Percentiles rank a stretch among this genome's conserved stretches.
These are phyloP conservation scores for Incumbomyces delicatus DNA, from an alignment of 2,329 filamentous ascomycete species.

Conservation along the genomic window DNA sequence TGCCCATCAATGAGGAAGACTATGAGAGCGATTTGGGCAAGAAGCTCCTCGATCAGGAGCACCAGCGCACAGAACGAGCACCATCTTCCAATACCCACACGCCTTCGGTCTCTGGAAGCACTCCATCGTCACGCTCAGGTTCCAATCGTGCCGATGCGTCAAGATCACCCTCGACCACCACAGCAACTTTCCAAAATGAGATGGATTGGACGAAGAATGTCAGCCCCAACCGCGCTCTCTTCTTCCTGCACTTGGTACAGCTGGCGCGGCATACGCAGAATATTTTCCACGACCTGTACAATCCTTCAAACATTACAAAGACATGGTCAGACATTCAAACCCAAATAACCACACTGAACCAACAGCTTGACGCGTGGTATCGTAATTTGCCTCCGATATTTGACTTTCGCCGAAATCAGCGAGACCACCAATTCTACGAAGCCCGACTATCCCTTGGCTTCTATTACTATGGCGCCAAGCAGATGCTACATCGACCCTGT, in stretches of 20 bases:
- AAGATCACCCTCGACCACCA: slow-evolving; percentile 16
- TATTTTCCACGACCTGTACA: slow-evolving; percentile 30
- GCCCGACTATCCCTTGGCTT: slow-evolving; percentile 33
- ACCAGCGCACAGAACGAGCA: slow-evolving; percentile 24
- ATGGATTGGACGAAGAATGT: slow-evolving; percentile 23
- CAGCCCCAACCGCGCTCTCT: slow-evolving; percentile 29
- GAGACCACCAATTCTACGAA: slow-evolving; percentile 24
- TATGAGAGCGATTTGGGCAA: slow-evolving; percentile 26
- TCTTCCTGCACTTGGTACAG: slow-evolving; percentile 32
- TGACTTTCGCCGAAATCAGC: slow-evolving; percentile 25
- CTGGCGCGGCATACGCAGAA: slow-evolving; percentile 28
- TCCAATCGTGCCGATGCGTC: slow-evolving; percentile 9
- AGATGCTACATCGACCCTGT: slow-evolving; percentile 37
- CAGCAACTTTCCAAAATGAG: slow-evolving; percentile 11
- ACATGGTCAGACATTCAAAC: slow-evolving; percentile 30
- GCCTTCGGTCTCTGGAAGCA: slow-evolving; percentile 11
- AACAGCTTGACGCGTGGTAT: slow-evolving; percentile 30
- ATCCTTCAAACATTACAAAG: slow-evolving; percentile 27
- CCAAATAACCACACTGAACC: slow-evolving; percentile 27
- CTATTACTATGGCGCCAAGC: slow-evolving; percentile 35
- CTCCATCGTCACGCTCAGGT: slow-evolving; percentile 9
- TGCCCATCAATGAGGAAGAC: slow-evolving; percentile 32
- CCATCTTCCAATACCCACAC: slow-evolving; percentile 19
- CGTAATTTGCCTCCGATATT: slow-evolving; percentile 29
- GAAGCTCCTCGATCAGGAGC: slow-evolving; percentile 27